phyloP scores from a whole-genome alignment of 2,329 filamentous ascomycete genomes.

The Epichloe gansuensis region DNA sequence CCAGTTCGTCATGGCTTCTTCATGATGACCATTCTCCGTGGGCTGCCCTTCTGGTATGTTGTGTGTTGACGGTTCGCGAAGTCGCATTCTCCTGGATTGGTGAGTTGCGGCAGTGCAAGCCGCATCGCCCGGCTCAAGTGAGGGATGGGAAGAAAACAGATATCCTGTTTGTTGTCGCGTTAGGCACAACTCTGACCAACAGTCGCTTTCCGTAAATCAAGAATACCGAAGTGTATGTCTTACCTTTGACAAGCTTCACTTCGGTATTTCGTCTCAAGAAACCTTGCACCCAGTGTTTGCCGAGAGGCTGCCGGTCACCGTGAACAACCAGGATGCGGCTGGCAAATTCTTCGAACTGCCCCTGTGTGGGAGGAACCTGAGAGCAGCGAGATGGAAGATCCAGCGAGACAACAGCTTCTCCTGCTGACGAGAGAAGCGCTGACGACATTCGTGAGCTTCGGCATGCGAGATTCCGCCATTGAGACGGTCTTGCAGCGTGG shows the following conservation, averaged over 20 bases:
- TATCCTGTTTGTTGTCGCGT: conserved; percentile 1
- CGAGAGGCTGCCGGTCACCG: conserved; percentile 7
- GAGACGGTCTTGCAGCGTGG: conserved; percentile 8
- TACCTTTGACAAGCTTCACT: conserved; percentile 8
- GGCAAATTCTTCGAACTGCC: conserved; percentile 8
- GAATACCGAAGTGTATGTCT: neutral
- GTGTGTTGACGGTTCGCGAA: conserved; percentile 5
- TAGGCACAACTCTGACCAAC: neutral
- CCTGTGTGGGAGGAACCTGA: conserved; percentile 7
- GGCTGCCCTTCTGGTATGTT: conserved; percentile 1
- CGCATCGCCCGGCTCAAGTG: conserved; percentile 3
- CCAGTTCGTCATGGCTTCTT: conserved; percentile 7
- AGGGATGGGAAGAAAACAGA: conserved; percentile 5
- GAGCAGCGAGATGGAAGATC: conserved; percentile 7
- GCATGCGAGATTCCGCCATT: conserved; percentile 9
- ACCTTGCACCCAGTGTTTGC: conserved; percentile 9
- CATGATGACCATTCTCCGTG: conserved; percentile 6
- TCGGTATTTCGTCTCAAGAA: conserved; percentile 8
- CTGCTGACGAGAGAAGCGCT: conserved; percentile 8
- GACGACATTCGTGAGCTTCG: conserved; percentile 8
- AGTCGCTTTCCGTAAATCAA: neutral
- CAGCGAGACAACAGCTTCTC: conserved; percentile 8
- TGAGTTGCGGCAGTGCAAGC: conserved; percentile 4
- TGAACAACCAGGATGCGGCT: conserved; percentile 7
- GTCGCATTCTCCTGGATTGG: conserved; percentile 6